These are phyloP conservation scores for Nakaseomyces sp. DNA, from an alignment of 1,139 yeast species.

Conservation along the genomic window DNA sequence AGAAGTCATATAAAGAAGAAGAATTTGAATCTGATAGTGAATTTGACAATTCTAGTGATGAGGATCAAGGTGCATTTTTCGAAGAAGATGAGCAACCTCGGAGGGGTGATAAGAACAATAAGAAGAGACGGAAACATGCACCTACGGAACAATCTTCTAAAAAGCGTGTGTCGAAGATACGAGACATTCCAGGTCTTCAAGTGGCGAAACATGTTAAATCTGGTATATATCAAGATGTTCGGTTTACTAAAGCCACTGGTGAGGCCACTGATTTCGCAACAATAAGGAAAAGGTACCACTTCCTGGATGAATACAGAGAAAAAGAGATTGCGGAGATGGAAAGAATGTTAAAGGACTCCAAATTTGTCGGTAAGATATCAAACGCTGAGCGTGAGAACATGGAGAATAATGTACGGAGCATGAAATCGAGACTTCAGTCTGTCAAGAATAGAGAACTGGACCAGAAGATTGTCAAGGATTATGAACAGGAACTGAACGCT, in stretches of 20 bases:
- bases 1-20: conserved; percentile 13
- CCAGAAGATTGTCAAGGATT: conserved; percentile 46
- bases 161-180: conserved; percentile 54
- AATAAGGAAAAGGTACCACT: conserved; percentile 68
- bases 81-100: conserved; percentile 23
- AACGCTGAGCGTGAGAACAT: conserved; percentile 47
- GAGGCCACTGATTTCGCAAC: conserved; percentile 63
- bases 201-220: conserved; percentile 32
- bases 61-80: conserved; percentile 19
- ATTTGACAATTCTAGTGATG: conserved; percentile 11
- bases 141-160: conserved; percentile 69
- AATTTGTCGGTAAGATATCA: conserved; percentile 38
- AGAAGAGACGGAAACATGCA: conserved; percentile 58
- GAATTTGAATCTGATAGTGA: conserved; percentile 20
- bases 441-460: conserved; percentile 71
- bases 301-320: conserved; percentile 76
- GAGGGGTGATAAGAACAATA: conserved; percentile 17
- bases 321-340: conserved; percentile 59
- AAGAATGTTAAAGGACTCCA: conserved; percentile 47
- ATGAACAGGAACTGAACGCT: conserved; percentile 31
- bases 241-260: conserved; percentile 87
- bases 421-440: conserved; percentile 69
- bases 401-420: conserved; percentile 46
- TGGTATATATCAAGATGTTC: conserved; percentile 59
- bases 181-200: conserved; percentile 61